These are phyloP conservation scores for Hirsutella minnesotensis DNA, from an alignment of 2,329 filamentous ascomycete genomes.

Conservation along the genomic window DNA sequence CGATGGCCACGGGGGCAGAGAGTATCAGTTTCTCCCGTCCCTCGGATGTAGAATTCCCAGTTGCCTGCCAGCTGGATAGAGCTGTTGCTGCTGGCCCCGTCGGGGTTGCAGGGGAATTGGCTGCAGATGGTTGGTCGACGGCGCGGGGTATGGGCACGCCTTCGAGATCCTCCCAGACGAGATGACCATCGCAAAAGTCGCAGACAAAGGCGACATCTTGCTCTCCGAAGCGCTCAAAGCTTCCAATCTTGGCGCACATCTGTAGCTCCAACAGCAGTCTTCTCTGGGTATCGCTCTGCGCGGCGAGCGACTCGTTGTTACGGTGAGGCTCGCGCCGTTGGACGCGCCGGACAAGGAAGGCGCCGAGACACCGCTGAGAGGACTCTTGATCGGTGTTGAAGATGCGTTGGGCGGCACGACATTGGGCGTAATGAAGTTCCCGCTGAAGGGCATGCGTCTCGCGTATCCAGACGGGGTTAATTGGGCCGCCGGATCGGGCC, in stretches of 20 bases:
- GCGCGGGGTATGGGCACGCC: constrained; percentile 33
- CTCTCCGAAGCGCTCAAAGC: constrained; percentile 43
- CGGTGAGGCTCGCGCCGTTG: constrained; percentile 20
- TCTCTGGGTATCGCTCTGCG: constrained; percentile 4
- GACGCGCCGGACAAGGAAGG: constrained; percentile 39
- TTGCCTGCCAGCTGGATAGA: constrained; percentile 39
- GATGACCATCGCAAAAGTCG: constrained; percentile 49
- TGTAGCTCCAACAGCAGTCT: constrained; percentile 36
- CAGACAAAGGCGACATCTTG: constrained; percentile 45
- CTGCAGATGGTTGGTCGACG: constrained; percentile 9
- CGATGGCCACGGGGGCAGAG: constrained; percentile 44
- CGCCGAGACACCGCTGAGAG: constrained; percentile 40
- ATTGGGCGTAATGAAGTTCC: constrained; percentile 45
- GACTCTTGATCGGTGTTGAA: constrained; percentile 38
- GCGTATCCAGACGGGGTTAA: constrained; percentile 42
- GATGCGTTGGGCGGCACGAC: constrained; percentile 43
- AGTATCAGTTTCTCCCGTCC: constrained; percentile 37
- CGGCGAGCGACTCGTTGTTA: background rate
- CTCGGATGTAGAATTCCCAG: constrained; percentile 26
- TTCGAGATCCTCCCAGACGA: constrained; percentile 45
- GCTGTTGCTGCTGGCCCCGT: constrained; percentile 11
- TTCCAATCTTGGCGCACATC: constrained; percentile 39
- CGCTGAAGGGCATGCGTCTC: constrained; percentile 37
- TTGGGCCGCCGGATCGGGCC: constrained; percentile 40
- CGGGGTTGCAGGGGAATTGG: constrained; percentile 10